Evolutionary conservation across 2,329 filamentous ascomycete species (phyloP), one percentile per base, ranked within the genome.

Genomic region (Lasiodiplodia theobromae): DNA sequence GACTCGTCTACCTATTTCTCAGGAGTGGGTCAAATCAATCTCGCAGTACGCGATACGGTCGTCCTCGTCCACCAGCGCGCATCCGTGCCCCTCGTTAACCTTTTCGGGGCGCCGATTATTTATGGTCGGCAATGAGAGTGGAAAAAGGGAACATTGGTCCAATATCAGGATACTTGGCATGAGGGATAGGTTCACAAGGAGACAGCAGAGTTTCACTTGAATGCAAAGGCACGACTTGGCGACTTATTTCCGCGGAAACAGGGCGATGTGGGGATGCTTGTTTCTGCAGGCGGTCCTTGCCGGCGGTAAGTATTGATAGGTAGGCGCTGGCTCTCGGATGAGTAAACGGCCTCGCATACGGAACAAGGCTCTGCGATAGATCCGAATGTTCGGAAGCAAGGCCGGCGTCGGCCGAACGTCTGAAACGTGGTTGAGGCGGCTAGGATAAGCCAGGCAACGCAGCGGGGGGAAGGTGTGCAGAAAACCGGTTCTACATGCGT

Each of bases 21-120:
- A n/a, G 4, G 28, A 44, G 57, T 63, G 58, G 58, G 58, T 63
- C 58, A 21, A 28, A 23, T 49, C 58, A 62, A 63, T 63, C 58
- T 63, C 58, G 44, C 58, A 10, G 58, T 51, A 63, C 58, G 58
- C 57, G 57, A 25, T 47, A 31, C 57, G 57, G 23, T 11, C 37
- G 44, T 21, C 38, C 57, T 31, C 38, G 38, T 16, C 57, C 37
- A 57, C 38, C 37, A n/a, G n/a, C 38, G n/a, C 14, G 23, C 12
- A 63, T 18, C 40, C 18, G 40, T 63, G 40, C 58, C n/a, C 44
- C 25, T 49, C 58, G 40, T 25, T n/a, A 34, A 38, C 25, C 31
- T 14, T 38, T 12, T 38, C 18, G 23, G 47, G 18, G 47, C n/a
- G 16, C 58, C 58, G 40, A 44, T 28, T 51, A 49, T 63, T 63